Conservation (phyloP, 306 rosid genomes). For the Rosa chinensis region DNA sequence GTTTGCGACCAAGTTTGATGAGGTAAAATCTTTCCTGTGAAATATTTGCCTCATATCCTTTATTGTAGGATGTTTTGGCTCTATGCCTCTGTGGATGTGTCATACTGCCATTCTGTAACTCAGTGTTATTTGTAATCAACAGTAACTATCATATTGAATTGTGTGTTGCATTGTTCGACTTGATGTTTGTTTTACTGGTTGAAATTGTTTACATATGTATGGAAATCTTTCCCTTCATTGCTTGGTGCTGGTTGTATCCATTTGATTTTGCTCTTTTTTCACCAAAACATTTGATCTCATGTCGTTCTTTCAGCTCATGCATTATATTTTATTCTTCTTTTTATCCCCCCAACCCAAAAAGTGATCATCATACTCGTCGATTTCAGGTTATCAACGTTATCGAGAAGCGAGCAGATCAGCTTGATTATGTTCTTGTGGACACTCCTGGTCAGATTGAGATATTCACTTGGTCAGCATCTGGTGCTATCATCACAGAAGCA, state of each 20-base stretch:
- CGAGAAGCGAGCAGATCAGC: slow-evolving; percentile 84
- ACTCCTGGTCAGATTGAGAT: slow-evolving; percentile 98
- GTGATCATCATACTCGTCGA: slow-evolving; percentile 11
- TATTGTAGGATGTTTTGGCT: not conserved
- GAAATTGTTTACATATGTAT: not conserved
- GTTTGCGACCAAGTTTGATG: slow-evolving; percentile 95
- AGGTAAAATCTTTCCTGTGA: slow-evolving; percentile 48
- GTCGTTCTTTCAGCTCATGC: not conserved
- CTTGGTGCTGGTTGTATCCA: not conserved
- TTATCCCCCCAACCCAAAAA: not conserved
- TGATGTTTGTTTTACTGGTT: not conserved
- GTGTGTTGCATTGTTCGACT: not conserved
- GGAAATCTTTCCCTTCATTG: not conserved
- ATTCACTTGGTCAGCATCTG: slow-evolving; percentile 98
- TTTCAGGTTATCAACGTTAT: slow-evolving; percentile 78
- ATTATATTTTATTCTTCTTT: slow-evolving; percentile 9
- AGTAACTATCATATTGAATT: not conserved
- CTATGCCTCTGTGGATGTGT: not conserved
- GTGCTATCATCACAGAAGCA: slow-evolving; percentile 95
- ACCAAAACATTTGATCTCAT: not conserved
- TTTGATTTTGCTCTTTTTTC: not conserved
- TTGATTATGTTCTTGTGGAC: slow-evolving; percentile 92
- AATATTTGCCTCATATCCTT: not conserved
- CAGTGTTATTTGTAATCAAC: not conserved
- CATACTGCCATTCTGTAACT: not conserved